Conservation (phyloP, 768 basidiomycete species). For the Amyloporia xantha region DNA sequence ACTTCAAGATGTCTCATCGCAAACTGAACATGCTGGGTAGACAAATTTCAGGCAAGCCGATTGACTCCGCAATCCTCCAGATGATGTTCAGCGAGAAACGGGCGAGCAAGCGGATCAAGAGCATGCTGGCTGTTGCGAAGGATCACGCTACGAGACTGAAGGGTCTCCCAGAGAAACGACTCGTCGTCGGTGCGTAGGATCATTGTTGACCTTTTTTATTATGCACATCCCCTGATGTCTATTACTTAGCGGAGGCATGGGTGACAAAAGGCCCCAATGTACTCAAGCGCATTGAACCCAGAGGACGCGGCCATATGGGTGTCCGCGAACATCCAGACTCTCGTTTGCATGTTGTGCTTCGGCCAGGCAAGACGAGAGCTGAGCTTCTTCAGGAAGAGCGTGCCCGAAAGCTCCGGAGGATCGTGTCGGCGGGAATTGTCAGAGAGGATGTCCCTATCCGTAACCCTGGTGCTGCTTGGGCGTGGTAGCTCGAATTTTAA, state of each 20-base stretch:
- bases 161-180: constrained; percentile 58
- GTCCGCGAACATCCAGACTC: constrained; percentile 72
- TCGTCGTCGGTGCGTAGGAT: constrained; percentile 70
- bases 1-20: constrained; percentile 89
- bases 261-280: constrained; percentile 74
- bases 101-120: constrained; percentile 78
- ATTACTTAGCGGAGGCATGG: constrained; percentile 78
- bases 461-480: constrained; percentile 67
- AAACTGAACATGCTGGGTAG: constrained; percentile 86
- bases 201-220: background rate
- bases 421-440: constrained; percentile 73
- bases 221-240: background rate
- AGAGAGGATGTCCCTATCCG: constrained; percentile 77
- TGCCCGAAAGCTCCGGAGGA: constrained; percentile 61
- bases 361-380: constrained; percentile 73
- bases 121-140: constrained; percentile 81
- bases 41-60: constrained; percentile 85
- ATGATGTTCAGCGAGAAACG: constrained; percentile 96
- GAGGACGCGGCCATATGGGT: constrained; percentile 77
- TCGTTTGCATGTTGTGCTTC: constrained; percentile 67
- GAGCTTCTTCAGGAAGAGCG: constrained; percentile 59
- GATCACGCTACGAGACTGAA: constrained; percentile 80
- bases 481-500: constrained; percentile 71
- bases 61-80: constrained; percentile 93
- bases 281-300: constrained; percentile 66